Percentiles rank a stretch among this genome's conserved stretches.
These are phyloP conservation scores for Jackrogersella multiformis DNA, from an alignment of 495 filamentous ascomycete species.

Conservation along the genomic window DNA sequence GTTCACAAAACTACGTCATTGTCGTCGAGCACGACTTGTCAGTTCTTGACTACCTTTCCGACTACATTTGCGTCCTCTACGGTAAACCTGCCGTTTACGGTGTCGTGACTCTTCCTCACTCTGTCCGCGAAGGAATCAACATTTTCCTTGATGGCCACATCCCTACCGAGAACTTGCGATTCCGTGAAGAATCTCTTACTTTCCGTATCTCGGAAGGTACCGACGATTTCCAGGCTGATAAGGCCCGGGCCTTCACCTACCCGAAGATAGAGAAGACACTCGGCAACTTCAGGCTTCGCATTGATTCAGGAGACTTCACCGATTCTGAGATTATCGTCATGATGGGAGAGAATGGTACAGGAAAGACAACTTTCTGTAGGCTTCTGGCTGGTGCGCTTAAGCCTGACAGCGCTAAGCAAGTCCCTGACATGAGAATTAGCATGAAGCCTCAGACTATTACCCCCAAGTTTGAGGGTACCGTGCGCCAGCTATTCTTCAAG, in stretches of 20 bases:
- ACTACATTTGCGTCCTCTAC: constrained; percentile 97
- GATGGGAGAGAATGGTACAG: constrained; percentile 98
- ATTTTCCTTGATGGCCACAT: constrained; percentile 99
- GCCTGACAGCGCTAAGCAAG: constrained; percentile 76
- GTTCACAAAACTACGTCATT: constrained; percentile 93
- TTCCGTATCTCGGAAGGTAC: constrained; percentile 94
- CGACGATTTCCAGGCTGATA: constrained; percentile 90
- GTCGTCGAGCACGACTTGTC: constrained; percentile 99
- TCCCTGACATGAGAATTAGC: constrained; percentile 94
- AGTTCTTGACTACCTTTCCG: constrained; percentile 96
- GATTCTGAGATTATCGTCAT: constrained; percentile 99
- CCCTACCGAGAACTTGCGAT: constrained; percentile 97
- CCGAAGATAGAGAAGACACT: constrained; percentile 94
- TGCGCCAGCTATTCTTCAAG: constrained; percentile 92
- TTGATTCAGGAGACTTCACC: constrained; percentile 88
- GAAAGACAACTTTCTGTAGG: constrained; percentile 97
- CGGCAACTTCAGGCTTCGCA: constrained; percentile 83
- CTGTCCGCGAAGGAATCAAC: constrained; percentile 99
- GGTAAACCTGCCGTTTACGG: constrained; percentile 94
- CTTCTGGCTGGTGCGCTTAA: constrained; percentile 93
- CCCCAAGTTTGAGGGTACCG: constrained; percentile 92
- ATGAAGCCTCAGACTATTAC: constrained; percentile 99
- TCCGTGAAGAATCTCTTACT: constrained; percentile 94
- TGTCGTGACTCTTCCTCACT: constrained; percentile 96
- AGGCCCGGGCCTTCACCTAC: constrained; percentile 83